These are phyloP conservation scores for Talaromyces sp. DNA, from an alignment of 2,329 filamentous ascomycete genomes.

Conservation along the genomic window DNA sequence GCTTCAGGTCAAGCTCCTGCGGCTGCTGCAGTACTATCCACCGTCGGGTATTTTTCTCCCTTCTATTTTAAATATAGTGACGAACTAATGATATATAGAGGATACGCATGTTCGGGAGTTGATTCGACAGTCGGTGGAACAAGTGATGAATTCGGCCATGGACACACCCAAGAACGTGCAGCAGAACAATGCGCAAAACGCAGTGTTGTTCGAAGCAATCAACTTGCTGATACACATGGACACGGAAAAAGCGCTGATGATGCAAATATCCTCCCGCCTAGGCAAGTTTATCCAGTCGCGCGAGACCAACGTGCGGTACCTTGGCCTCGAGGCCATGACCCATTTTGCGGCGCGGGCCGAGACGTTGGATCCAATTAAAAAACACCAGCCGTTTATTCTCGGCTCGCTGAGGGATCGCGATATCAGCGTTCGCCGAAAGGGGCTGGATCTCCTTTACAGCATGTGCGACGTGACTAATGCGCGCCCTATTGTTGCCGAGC, in stretches of 20 bases:
- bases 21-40: constrained; percentile 90
- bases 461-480: constrained; percentile 99
- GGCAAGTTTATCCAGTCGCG: constrained; percentile 95
- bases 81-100: constrained; percentile 50
- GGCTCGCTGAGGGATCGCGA: constrained; percentile 91
- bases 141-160: constrained; percentile 84
- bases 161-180: constrained; percentile 97
- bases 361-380: constrained; percentile 94
- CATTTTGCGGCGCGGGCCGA: constrained; percentile 91
- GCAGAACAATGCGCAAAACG: constrained; percentile 98
- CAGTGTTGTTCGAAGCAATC: constrained; percentile 95
- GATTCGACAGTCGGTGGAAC: constrained; percentile 85
- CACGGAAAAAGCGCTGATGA: constrained; percentile 89
- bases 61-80: constrained; percentile 2
- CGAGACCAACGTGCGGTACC: constrained; percentile 94
- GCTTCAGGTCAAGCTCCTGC: constrained; percentile 92
- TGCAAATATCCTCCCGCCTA: constrained; percentile 84
- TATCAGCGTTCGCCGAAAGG: constrained; percentile 94
- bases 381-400: constrained; percentile 93
- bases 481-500: constrained; percentile 84
- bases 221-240: constrained; percentile 97
- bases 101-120: constrained; percentile 88
- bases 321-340: constrained; percentile 95
- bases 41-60: constrained; percentile 64
- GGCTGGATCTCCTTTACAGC: constrained; percentile 93